Base-by-base conservation (phyloP, 495 filamentous ascomycete species). In the Daldinia caldariorum region DNA sequence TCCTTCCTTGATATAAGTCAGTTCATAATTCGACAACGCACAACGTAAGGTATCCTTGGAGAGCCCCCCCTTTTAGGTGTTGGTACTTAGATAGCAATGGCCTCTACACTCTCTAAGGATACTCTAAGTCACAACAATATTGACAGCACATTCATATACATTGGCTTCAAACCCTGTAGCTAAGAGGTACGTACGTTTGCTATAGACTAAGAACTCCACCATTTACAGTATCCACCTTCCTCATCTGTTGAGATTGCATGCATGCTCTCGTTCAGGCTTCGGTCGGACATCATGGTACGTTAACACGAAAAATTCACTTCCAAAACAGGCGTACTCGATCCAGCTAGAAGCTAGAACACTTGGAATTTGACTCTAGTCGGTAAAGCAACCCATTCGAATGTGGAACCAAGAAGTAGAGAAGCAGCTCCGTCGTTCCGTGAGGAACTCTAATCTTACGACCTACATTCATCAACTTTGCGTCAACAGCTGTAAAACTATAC, bases 241-340 rank as follows among this genome's bases (percentile, higher is more conserved):
- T 16, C 7, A 47, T 22, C 43, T 47, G 43, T 47, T 22, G 43
- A 47, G 16, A 47, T 22, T 47, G 43, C 43, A 47, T 47, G 43
- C 43, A 47, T 47, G 43, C 43, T 47, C 16, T 47, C 0, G 43
- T 5, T 18, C 43, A 22, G 18, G 16, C 20, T 47, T 47, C 20
- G 20, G 43, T 47, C 10, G 10, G 7, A 9, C 9, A 8, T 47
- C 16, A 22, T 18, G 20, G 18, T 47, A 9, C 2, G 5, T 12
- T 47, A 20, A 1, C 12, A 6, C 6, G 34, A 8, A 12, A 10
- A 18, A 22, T 47, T 9, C 20, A 47, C 43, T 18, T 16, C 18
- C 16, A 18, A 22, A 47, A 22, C 18, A 9, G 43, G 43, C 18
- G 12, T 47, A 20, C 18, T 47, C 26, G 26, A 26, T 1, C 20